Conservation (phyloP, 768 basidiomycete species). For the Leccinum broughii region DNA sequence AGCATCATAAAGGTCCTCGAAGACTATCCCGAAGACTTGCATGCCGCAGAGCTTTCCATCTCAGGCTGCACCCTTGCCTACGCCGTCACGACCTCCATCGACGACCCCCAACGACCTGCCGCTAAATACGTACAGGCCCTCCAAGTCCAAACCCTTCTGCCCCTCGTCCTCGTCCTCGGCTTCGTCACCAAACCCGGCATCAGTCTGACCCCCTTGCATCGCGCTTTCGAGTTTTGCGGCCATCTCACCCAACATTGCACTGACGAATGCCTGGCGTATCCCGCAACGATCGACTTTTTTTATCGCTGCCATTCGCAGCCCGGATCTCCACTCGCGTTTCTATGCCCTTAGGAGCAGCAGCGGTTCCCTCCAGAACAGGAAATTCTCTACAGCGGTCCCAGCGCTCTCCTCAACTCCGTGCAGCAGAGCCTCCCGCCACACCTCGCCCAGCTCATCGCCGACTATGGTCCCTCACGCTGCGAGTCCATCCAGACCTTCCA, state of each 20-base stretch:
- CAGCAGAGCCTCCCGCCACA: constrained; percentile 45
- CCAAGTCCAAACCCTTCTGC: constrained; percentile 46
- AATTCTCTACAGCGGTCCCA: constrained; percentile 48
- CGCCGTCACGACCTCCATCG: constrained; percentile 45
- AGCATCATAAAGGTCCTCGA: constrained; percentile 48
- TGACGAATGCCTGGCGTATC: constrained; percentile 44
- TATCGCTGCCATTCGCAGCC: constrained; percentile 54
- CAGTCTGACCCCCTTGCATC: constrained; percentile 46
- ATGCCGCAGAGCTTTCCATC: constrained; percentile 50
- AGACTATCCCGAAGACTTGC: constrained; percentile 50
- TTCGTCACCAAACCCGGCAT: constrained; percentile 45
- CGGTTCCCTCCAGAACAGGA: constrained; percentile 44
- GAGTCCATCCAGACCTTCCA: constrained; percentile 38
- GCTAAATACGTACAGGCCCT: constrained; percentile 40
- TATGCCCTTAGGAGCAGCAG: constrained; percentile 40
- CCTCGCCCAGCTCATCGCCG: constrained; percentile 45
- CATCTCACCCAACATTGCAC: constrained; percentile 45
- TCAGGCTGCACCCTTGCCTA: constrained; percentile 47
- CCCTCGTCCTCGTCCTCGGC: constrained; percentile 36
- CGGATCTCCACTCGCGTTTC: constrained; percentile 53
- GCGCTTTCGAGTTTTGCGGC: constrained; percentile 54
- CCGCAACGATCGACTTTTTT: constrained; percentile 48
- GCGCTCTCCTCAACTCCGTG: constrained; percentile 43
- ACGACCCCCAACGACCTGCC: constrained; percentile 39
- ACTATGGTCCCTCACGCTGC: constrained; percentile 43